Evolutionary conservation across 306 rosid species (phyloP).

Genomic region (Biancaea sappan): DNA sequence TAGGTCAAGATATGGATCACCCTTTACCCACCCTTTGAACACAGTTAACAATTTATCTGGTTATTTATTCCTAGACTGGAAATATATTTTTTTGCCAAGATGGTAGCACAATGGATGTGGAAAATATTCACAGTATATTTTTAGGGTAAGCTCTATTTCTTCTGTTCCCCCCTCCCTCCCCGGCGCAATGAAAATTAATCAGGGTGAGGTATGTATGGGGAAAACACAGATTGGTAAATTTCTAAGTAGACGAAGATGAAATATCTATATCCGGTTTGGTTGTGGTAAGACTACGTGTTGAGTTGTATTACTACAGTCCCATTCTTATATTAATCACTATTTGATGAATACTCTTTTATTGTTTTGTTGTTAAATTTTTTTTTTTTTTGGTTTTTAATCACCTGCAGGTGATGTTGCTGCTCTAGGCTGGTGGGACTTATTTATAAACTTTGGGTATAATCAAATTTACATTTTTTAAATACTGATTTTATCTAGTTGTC

Average conservation of each 20-base stretch:
- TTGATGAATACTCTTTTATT: not conserved
- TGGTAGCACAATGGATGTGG: not conserved
- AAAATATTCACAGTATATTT: not conserved
- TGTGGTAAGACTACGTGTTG: not conserved
- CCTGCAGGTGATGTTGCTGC: conserved; percentile 84
- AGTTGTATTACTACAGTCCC: conserved; percentile 10
- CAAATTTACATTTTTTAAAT: conserved; percentile 21
- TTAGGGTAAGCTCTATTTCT: not conserved
- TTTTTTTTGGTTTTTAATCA: no score
- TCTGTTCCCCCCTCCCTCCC: not conserved
- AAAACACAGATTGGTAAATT: not conserved
- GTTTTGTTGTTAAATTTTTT: conserved; percentile 18
- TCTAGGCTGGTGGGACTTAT: conserved; percentile 97
- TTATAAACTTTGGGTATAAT: conserved; percentile 81
- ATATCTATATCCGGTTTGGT: not conserved
- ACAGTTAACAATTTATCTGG: not conserved
- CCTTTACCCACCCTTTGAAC: not conserved
- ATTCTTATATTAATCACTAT: not conserved
- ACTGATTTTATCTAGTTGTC: conserved; percentile 20
- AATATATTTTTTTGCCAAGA: not conserved
- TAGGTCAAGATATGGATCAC: not conserved
- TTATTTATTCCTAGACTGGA: not conserved
- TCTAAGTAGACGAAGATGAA: not conserved
- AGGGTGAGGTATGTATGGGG: not conserved
- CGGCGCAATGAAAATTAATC: not conserved